A percentile compares a stretch with the other conserved stretches of the same genome.
phyloP scores from a whole-genome alignment of 495 filamentous ascomycete genomes.

The Lichina pygmaea region DNA sequence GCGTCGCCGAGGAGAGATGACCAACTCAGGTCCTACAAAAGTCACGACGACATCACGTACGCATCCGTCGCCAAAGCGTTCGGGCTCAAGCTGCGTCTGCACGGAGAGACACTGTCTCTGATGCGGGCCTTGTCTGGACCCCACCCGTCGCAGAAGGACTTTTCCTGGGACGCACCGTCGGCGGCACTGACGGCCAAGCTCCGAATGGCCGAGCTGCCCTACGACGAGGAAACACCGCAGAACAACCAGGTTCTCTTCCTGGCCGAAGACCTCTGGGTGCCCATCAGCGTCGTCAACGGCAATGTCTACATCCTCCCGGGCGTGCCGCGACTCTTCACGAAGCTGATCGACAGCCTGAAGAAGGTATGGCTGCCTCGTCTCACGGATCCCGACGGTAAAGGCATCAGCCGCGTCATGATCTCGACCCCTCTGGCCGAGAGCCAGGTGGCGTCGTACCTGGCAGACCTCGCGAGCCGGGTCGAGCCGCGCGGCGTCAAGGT shows the following conservation, averaged over 20 bases:
- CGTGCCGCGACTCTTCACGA: conserved; percentile 60
- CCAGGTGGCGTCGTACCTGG: conserved; percentile 54
- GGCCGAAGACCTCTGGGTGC: conserved; percentile 69
- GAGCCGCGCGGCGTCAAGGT: conserved; percentile 60
- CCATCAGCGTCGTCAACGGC: conserved; percentile 60
- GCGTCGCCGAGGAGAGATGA: conserved; percentile 1
- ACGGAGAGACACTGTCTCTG: conserved; percentile 42
- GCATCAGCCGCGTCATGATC: conserved; percentile 48
- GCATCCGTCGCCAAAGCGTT: conserved; percentile 81
- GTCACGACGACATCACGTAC: conserved; percentile 96
- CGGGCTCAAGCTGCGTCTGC: conserved; percentile 41
- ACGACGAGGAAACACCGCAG: conserved; percentile 30
- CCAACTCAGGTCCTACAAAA: conserved; percentile 12
- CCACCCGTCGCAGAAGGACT: conserved; percentile 42
- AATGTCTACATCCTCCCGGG: conserved; percentile 89
- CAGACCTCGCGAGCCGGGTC: conserved; percentile 44
- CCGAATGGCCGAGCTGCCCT: conserved; percentile 72
- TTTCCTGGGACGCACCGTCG: conserved; percentile 65
- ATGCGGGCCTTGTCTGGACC: conserved; percentile 63
- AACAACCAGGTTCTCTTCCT: conserved; percentile 51
- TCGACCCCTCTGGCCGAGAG: conserved; percentile 75
- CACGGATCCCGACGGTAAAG: conserved; percentile 52
- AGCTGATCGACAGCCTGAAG: conserved; percentile 50
- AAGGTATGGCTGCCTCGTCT: conserved; percentile 37
- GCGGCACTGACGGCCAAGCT: conserved; percentile 52